These are phyloP conservation scores for Diutina siamensis DNA, from an alignment of 1,139 yeast species.

Conservation along the genomic window DNA sequence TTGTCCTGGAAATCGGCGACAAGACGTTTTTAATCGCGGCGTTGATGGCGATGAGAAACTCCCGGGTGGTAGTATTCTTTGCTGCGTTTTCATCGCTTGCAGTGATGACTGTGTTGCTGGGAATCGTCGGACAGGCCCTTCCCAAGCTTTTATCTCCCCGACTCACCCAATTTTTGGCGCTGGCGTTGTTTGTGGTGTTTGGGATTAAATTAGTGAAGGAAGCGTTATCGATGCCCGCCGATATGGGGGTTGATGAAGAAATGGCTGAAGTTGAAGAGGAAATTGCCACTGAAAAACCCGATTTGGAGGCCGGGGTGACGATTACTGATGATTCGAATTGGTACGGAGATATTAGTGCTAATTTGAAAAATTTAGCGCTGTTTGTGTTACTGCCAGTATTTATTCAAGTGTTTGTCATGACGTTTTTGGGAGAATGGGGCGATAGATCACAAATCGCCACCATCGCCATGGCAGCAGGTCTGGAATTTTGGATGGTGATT, in stretches of 20 bases:
- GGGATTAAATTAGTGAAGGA: conserved; percentile 70
- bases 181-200: conserved; percentile 68
- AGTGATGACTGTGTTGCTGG: conserved; percentile 85
- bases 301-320: conserved; percentile 6
- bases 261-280: conserved; percentile 96
- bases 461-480: conserved; percentile 97
- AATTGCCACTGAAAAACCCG: conserved; percentile 49
- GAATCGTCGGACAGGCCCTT: conserved; percentile 82
- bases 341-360: not conserved
- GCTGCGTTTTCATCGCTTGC: conserved; percentile 83
- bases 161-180: conserved; percentile 73
- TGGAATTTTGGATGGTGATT: conserved; percentile 83
- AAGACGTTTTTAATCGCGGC: conserved; percentile 96
- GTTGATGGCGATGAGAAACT: conserved; percentile 93
- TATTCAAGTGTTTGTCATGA: conserved; percentile 93
- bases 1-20: conserved; percentile 92
- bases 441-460: conserved; percentile 97
- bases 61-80: conserved; percentile 69
- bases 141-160: conserved; percentile 76
- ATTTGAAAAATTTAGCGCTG: conserved; percentile 33
- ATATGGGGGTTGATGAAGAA: conserved; percentile 85
- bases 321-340: not conserved
- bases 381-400: conserved; percentile 76
- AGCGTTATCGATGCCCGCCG: conserved; percentile 73
- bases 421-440: conserved; percentile 98